Base-by-base conservation (phyloP, 768 basidiomycete genomes). In the Leccinum subtestaceum region DNA sequence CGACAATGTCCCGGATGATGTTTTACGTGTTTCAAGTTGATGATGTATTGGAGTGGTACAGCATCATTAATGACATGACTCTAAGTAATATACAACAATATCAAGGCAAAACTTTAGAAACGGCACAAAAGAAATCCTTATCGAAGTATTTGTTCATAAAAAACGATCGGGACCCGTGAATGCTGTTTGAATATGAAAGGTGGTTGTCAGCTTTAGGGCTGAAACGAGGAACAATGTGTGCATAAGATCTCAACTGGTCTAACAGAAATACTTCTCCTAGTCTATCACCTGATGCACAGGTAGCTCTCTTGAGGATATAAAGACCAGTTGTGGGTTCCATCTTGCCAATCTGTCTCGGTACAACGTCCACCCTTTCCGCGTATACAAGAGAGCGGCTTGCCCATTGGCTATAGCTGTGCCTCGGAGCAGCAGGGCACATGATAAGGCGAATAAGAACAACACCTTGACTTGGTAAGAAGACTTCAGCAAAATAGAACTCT, bases 61-160 rank as follows among this genome's bases (percentile, higher is more conserved):
- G 32, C 25, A 25, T 25, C 25, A 25, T 25, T 25, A 25, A 25
- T 25, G 25, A 25, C 25, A 25, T 25, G 25, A 25, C 25, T 25
- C 25, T 25, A 25, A 25, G 25, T 25, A 25, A 25, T 31, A 10
- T 31, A 31, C 27, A 29, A 29, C 27, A 8, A 29, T 25, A 31
- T 31, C 23, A 47, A 25, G 23, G 49, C 27, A 57, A 1, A 21
- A 43, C 48, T 9, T 25, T 13, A 9, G 56, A 57, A 3, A 52
- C 10, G n/a, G 56, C 15, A 13, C 46, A 57, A 13, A 52, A 57
- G 21, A 57, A 57, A n/a, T 57, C 56, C 11, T 43, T 53, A 19
- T 53, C 15, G 3, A 53, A 53, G 12, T 53, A 53, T 27, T 53
- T 53, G 25, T 57, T 57, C 43, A 57, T 8, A n/a, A 52, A 31